Evolutionary conservation across 148 eudicot genomes (phyloP).

Genomic region (Persicaria maculosa): DNA sequence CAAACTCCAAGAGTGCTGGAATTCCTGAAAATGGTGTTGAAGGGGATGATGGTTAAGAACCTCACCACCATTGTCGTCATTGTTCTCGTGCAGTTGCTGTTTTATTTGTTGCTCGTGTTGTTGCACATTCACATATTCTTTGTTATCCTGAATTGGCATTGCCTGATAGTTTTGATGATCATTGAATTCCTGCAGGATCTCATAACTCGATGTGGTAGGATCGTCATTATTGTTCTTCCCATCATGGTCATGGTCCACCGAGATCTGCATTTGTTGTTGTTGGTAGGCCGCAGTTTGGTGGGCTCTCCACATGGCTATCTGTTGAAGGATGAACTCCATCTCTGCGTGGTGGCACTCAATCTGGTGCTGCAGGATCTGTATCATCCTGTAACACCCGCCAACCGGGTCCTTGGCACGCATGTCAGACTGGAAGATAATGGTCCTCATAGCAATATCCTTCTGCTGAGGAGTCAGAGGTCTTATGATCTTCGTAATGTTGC

Average conservation of each 20-base stretch:
- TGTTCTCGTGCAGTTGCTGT: conserved; percentile 5
- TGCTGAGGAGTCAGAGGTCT: conserved; percentile 30
- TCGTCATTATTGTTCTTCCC: neutral
- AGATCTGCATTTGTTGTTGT: neutral
- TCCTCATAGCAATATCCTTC: conserved; percentile 70
- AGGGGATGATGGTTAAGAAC: conserved; percentile 6
- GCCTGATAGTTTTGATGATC: neutral
- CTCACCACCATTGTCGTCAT: neutral
- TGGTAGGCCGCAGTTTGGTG: conserved; percentile 20
- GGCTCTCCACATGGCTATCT: conserved; percentile 47
- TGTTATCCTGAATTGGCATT: neutral
- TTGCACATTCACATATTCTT: conserved; percentile 3
- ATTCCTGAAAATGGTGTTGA: conserved; percentile 14
- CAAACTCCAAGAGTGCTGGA: conserved; percentile 31
- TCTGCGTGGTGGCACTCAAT: conserved; percentile 38
- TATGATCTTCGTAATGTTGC: conserved; percentile 80
- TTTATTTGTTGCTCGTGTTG: neutral
- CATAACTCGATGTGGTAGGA: neutral
- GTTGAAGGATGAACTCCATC: conserved; percentile 51
- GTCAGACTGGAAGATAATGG: conserved; percentile 66
- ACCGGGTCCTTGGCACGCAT: conserved; percentile 72
- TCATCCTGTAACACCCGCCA: conserved; percentile 64
- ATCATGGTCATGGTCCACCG: neutral
- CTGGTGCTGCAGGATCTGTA: conserved; percentile 37
- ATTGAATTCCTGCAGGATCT: conserved; percentile 8